A percentile compares a stretch with the other conserved stretches of the same genome.
phyloP scores from a whole-genome alignment of 2,329 filamentous ascomycete species.

The Plectosphaerella plurivora region DNA sequence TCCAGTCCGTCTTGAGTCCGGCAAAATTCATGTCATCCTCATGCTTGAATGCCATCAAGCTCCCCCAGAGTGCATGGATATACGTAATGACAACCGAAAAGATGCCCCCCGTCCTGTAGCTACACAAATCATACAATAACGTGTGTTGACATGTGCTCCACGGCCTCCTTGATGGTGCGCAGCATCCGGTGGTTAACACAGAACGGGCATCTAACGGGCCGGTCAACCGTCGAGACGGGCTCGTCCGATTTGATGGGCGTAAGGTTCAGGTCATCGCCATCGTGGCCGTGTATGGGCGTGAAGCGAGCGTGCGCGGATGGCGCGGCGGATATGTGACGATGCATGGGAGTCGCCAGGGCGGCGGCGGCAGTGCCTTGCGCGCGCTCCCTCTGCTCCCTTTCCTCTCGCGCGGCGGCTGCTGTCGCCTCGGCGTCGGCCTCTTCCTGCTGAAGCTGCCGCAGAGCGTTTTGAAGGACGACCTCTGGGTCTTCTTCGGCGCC shows the following conservation, averaged over 20 bases:
- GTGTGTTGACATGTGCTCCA: conserved; percentile 59
- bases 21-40: too few relatives aligned
- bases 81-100: background rate
- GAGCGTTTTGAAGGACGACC: conserved; percentile 53
- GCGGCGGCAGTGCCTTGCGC: conserved; percentile 18
- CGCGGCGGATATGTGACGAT: conserved; percentile 10
- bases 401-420: conserved; percentile 49
- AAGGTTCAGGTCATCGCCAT: conserved; percentile 39
- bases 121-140: conserved; percentile 42
- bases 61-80: too few relatives aligned
- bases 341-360: conserved; percentile 18
- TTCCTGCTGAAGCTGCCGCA: conserved; percentile 54
- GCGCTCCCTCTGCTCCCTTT: conserved; percentile 40
- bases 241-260: conserved; percentile 50
- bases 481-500: conserved; percentile 50
- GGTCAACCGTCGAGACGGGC: conserved; percentile 39
- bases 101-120: background rate
- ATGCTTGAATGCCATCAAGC: too few relatives aligned
- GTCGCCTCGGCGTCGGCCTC: conserved; percentile 55
- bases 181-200: conserved; percentile 60
- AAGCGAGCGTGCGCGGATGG: conserved; percentile 6
- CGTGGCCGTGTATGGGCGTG: conserved; percentile 15
- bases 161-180: conserved; percentile 55
- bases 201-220: conserved; percentile 53
- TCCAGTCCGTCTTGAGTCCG: too few relatives aligned